Conservation (phyloP, 2,329 filamentous ascomycete genomes). For the Ceratocystis harringtonii region DNA sequence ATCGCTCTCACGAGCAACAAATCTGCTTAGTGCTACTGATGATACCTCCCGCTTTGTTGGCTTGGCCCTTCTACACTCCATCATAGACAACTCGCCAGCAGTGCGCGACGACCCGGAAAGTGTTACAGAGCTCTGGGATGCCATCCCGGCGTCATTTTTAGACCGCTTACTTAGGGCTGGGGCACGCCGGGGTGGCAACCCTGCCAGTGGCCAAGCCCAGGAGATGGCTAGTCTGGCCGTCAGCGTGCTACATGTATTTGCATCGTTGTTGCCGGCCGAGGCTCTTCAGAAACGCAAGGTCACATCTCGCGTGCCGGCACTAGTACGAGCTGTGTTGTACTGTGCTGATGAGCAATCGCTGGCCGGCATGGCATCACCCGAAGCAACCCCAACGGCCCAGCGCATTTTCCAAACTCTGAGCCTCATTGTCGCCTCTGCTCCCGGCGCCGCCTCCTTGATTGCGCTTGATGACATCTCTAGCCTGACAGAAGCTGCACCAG, state of each 20-base stretch:
- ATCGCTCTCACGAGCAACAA: constrained; percentile 33
- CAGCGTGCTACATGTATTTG: constrained; percentile 47
- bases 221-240: constrained; percentile 51
- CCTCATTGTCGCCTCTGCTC: constrained; percentile 36
- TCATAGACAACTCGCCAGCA: constrained; percentile 45
- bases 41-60: constrained; percentile 56
- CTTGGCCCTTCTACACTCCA: constrained; percentile 48
- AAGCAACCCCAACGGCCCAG: not conserved
- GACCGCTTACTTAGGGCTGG: constrained; percentile 46
- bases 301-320: constrained; percentile 35
- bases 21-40: constrained; percentile 42
- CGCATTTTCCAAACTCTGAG: constrained; percentile 34
- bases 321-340: constrained; percentile 38
- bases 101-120: constrained; percentile 33
- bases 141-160: constrained; percentile 47
- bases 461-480: constrained; percentile 37
- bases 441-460: constrained; percentile 36
- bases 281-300: constrained; percentile 33
- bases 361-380: not conserved
- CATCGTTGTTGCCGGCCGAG: constrained; percentile 38
- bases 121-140: constrained; percentile 41
- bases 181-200: constrained; percentile 23
- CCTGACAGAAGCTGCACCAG: constrained; percentile 41
- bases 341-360: not conserved
- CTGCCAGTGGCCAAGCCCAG: constrained; percentile 21